phyloP scores from a whole-genome alignment of 805 yeast species.

The Kazachstania bromeliacearum region DNA sequence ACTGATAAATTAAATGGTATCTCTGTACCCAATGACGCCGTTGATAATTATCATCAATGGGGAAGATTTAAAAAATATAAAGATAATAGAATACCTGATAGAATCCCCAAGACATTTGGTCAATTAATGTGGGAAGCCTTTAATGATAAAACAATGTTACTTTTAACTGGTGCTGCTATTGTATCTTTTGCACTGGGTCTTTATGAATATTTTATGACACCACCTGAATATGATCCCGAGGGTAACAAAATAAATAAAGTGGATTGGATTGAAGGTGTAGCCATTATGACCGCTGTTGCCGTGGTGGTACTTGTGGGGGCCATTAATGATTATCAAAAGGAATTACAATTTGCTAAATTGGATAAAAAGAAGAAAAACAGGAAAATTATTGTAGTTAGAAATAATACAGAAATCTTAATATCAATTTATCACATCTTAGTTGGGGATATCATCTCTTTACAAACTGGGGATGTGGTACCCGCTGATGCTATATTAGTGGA shows the following conservation, averaged over 20 bases:
- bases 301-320: conserved; percentile 93
- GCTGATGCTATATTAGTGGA: conserved; percentile 70
- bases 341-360: conserved; percentile 78
- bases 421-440: conserved; percentile 70
- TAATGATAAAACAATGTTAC: conserved; percentile 81
- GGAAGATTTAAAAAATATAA: conserved; percentile 43
- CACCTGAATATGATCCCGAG: conserved; percentile 64
- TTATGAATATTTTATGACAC: conserved; percentile 85
- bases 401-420: conserved; percentile 56
- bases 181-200: conserved; percentile 84
- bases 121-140: conserved; percentile 70
- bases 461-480: conserved; percentile 92
- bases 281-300: conserved; percentile 81
- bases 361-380: conserved; percentile 85
- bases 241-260: conserved; percentile 73
- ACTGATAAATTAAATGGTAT: conserved; percentile 21
- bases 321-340: conserved; percentile 94
- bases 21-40: conserved; percentile 5
- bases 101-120: conserved; percentile 58
- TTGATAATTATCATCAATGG: conserved; percentile 5
- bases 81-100: conserved; percentile 60
- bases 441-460: conserved; percentile 75
- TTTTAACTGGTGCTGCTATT: conserved; percentile 77
- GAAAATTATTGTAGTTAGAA: conserved; percentile 63
- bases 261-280: conserved; percentile 99